A percentile compares a stretch with the other conserved stretches of the same genome.
phyloP scores from a whole-genome alignment of 1,139 yeast species.

The Blastobotrys apis region DNA sequence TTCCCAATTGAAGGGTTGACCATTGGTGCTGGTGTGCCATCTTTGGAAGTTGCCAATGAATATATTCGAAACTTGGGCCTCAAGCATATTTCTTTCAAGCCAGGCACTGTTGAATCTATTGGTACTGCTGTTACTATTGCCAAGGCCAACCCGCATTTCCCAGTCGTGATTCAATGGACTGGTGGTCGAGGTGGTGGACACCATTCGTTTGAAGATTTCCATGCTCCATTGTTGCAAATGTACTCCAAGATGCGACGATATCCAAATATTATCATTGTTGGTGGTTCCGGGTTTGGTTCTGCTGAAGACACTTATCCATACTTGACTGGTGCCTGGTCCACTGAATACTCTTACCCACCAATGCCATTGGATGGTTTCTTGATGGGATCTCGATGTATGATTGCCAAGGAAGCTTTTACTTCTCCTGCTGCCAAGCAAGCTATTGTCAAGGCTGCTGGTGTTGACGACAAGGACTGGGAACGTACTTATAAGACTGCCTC shows the following conservation, averaged over 20 bases:
- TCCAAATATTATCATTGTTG: slow-evolving; percentile 80
- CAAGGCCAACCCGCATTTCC: slow-evolving; percentile 92
- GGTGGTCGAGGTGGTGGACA: slow-evolving; percentile 99
- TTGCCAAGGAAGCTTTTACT: slow-evolving; percentile 93
- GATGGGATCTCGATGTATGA: slow-evolving; percentile 96
- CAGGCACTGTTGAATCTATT: slow-evolving; percentile 94
- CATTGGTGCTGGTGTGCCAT: slow-evolving; percentile 99
- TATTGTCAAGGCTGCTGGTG: slow-evolving; percentile 88
- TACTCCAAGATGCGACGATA: slow-evolving; percentile 92
- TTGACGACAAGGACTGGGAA: slow-evolving; percentile 86
- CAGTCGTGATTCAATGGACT: slow-evolving; percentile 97
- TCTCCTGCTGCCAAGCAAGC: slow-evolving; percentile 91
- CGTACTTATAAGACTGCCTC: slow-evolving; percentile 89
- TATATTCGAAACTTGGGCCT: slow-evolving; percentile 89
- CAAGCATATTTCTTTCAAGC: slow-evolving; percentile 93
- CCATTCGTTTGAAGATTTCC: slow-evolving; percentile 98
- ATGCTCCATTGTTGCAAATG: slow-evolving; percentile 93
- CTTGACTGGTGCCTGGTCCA: slow-evolving; percentile 95
- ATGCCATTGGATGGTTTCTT: slow-evolving; percentile 99
- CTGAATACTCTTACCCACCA: slow-evolving; percentile 80
- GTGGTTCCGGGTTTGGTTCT: slow-evolving; percentile 98
- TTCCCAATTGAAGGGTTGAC: slow-evolving; percentile 95
- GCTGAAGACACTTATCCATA: slow-evolving; percentile 96
- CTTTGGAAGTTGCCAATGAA: slow-evolving; percentile 94
- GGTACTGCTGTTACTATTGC: slow-evolving; percentile 85